Conservation (phyloP, 345 rosid species). For the Murraya paniculata region DNA sequence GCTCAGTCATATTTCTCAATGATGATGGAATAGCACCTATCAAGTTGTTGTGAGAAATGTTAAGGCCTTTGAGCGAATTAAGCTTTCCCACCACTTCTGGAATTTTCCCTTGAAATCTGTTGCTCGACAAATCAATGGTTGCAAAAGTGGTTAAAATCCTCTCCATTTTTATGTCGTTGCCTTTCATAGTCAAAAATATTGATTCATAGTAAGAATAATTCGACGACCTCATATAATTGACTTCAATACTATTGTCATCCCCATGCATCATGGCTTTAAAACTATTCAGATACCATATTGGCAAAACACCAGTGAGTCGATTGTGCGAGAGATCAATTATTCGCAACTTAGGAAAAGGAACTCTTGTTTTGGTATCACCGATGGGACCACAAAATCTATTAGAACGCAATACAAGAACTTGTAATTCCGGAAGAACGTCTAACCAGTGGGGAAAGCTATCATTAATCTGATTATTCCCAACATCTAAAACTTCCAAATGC, state of each 20-base stretch:
- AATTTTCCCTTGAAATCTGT: too few species aligned
- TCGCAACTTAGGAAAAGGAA: too few species aligned
- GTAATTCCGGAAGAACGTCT: slow-evolving; percentile 9
- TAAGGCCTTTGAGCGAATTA: not conserved
- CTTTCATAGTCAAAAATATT: not conserved
- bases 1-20: not conserved
- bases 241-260: not conserved
- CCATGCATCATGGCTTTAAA: not conserved
- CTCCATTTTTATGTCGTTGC: not conserved
- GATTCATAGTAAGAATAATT: not conserved
- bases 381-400: too few species aligned
- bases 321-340: too few species aligned
- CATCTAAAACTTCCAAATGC: slow-evolving; percentile 10
- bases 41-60: not conserved
- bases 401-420: too few species aligned
- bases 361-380: too few species aligned
- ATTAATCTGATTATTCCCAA: slow-evolving; percentile 17
- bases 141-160: not conserved
- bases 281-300: not conserved
- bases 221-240: not conserved
- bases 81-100: too few species aligned
- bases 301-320: too few species aligned
- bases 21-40: not conserved
- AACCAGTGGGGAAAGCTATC: slow-evolving; percentile 27
- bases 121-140: too few species aligned